Evolutionary conservation across 2,329 filamentous ascomycete species (phyloP).

Genomic region (Claviceps maximensis): DNA sequence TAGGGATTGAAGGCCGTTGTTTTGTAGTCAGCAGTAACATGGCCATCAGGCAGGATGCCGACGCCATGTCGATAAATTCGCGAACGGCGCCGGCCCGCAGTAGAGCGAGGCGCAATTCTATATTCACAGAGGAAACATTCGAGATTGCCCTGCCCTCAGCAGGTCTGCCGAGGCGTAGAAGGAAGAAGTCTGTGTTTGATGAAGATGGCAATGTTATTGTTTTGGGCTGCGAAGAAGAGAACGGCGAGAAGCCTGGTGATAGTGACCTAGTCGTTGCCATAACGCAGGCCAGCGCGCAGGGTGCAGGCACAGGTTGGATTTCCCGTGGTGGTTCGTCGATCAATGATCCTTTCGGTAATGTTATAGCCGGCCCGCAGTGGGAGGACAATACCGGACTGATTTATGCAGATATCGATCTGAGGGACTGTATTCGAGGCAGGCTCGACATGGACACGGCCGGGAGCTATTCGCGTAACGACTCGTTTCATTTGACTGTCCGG

Average conservation of each 20-base stretch:
- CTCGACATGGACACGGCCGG: slow-evolving; percentile 76
- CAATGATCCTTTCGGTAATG: slow-evolving; percentile 64
- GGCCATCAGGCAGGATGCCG: slow-evolving; percentile 35
- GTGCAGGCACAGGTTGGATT: slow-evolving; percentile 30
- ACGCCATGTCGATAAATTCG: background rate
- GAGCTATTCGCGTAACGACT: slow-evolving; percentile 65
- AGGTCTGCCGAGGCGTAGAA: slow-evolving; percentile 12
- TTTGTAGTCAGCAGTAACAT: slow-evolving; percentile 83
- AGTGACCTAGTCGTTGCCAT: background rate
- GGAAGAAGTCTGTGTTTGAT: slow-evolving; percentile 32
- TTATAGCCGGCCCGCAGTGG: slow-evolving; percentile 72
- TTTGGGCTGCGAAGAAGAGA: slow-evolving; percentile 20
- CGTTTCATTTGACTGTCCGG: slow-evolving; percentile 46
- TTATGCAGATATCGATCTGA: slow-evolving; percentile 66
- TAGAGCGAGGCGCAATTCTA: slow-evolving; percentile 22
- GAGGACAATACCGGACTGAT: slow-evolving; percentile 59
- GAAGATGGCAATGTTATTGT: slow-evolving; percentile 45
- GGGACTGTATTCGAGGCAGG: slow-evolving; percentile 71
- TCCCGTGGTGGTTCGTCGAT: slow-evolving; percentile 75
- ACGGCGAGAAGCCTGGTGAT: slow-evolving; percentile 8
- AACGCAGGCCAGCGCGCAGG: background rate
- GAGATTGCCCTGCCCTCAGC: slow-evolving; percentile 30
- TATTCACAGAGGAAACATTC: slow-evolving; percentile 31
- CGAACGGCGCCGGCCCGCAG: slow-evolving; percentile 2
- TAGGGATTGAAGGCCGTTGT: slow-evolving; percentile 68